Conservation (phyloP, 2,329 filamentous ascomycete species). For the Bipolaris victoriae region DNA sequence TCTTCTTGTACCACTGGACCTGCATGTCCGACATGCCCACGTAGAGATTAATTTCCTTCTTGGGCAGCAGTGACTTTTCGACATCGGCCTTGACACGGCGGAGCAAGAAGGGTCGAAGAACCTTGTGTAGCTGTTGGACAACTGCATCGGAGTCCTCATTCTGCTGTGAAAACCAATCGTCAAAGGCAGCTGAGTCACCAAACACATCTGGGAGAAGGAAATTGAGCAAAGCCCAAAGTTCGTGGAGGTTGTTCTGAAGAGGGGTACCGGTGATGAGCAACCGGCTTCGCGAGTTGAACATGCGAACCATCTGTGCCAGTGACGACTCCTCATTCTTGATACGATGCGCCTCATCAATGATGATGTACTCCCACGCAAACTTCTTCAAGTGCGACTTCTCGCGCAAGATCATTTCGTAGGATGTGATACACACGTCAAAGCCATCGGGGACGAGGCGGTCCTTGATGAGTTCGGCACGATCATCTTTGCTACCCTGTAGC, state of each 20-base stretch:
- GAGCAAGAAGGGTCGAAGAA: constrained; percentile 89
- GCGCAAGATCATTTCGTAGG: constrained; percentile 97
- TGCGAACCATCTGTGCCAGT: constrained; percentile 90
- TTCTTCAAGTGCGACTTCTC: constrained; percentile 96
- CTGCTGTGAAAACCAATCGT: constrained; percentile 96
- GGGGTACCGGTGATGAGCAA: constrained; percentile 96
- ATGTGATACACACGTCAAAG: constrained; percentile 97
- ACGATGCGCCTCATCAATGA: constrained; percentile 96
- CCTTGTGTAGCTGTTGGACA: constrained; percentile 92
- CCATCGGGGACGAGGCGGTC: constrained; percentile 91
- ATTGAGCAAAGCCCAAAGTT: constrained; percentile 96
- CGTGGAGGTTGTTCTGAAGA: constrained; percentile 96
- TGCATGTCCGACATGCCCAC: constrained; percentile 99
- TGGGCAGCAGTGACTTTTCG: constrained; percentile 94
- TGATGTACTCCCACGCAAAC: constrained; percentile 99
- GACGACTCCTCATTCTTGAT: constrained; percentile 99
- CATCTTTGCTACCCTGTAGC: constrained; percentile 92
- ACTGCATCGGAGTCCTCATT: constrained; percentile 92
- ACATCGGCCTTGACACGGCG: constrained; percentile 97
- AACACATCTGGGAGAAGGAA: constrained; percentile 98
- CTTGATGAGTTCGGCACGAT: constrained; percentile 85
- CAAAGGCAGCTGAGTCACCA: constrained; percentile 93
- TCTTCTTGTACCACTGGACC: constrained; percentile 98
- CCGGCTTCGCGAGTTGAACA: constrained; percentile 95
- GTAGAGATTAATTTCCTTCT: constrained; percentile 97